A percentile compares a stretch with the other conserved stretches of the same genome.
Conservation (phyloP, 768 basidiomycete species). For the Filobasidium wieringae region DNA sequence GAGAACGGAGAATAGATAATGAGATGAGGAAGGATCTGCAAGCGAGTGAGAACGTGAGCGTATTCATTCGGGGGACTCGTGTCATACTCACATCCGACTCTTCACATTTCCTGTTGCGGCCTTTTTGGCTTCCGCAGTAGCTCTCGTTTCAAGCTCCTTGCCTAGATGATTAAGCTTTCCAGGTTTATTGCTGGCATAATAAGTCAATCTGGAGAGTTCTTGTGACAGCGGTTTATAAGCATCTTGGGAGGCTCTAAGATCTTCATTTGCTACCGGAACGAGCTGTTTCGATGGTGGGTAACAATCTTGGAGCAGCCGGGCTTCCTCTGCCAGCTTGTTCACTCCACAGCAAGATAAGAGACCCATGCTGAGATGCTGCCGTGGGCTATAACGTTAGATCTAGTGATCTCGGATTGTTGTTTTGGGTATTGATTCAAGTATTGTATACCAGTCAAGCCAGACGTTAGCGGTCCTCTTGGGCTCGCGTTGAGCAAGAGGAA, state of each 20-base stretch:
- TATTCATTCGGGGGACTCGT: not conserved
- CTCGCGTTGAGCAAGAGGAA: too few species aligned
- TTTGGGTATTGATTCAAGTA: too few species aligned
- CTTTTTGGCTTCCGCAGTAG: slow-evolving; percentile 25
- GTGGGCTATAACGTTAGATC: too few species aligned
- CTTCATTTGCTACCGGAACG: slow-evolving; percentile 1
- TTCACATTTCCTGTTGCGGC: slow-evolving; percentile 64
- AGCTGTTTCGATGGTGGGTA: slow-evolving; percentile 16
- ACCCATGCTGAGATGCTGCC: not conserved
- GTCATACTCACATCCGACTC: slow-evolving; percentile 61
- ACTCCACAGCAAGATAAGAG: not conserved
- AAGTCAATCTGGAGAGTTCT: slow-evolving; percentile 35
- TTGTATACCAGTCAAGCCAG: too few species aligned
- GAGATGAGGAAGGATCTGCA: slow-evolving; percentile 55
- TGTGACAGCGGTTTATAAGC: slow-evolving; percentile 32
- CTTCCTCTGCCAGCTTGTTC: slow-evolving; percentile 41
- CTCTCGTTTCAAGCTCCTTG: slow-evolving; percentile 33
- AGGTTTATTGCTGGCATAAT: slow-evolving; percentile 31
- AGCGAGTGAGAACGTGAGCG: not conserved
- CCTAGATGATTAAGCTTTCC: slow-evolving; percentile 31
- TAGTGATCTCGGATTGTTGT: too few species aligned
- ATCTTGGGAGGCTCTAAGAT: slow-evolving; percentile 14
- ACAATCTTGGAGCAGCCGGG: slow-evolving; percentile 10
- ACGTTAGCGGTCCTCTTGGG: too few species aligned
- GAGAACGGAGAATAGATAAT: slow-evolving; percentile 63